Percentiles rank a stretch among this genome's conserved stretches.
Conservation (phyloP, 2,329 filamentous ascomycete species). For the Teratosphaeria pseudoeucalypti region DNA sequence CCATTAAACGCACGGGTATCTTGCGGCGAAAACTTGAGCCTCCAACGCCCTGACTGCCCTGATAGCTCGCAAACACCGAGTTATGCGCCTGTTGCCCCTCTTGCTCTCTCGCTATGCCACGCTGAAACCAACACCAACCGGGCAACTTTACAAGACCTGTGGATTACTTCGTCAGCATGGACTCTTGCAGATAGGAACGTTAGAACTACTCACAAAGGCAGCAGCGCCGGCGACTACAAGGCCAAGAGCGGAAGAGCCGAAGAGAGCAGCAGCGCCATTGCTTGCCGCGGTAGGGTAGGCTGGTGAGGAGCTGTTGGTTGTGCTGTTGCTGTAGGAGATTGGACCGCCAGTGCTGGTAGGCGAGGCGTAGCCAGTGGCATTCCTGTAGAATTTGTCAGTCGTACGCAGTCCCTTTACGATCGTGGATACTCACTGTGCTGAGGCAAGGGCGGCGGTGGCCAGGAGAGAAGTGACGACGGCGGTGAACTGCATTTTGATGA, state of each 20-base stretch:
- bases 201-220: neutral
- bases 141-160: neutral
- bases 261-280: neutral
- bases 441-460: neutral
- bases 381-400: neutral
- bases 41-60: neutral
- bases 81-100: neutral
- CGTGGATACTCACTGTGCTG: neutral
- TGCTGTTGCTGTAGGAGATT: neutral
- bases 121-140: neutral
- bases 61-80: neutral
- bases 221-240: neutral
- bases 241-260: neutral
- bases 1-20: neutral
- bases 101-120: neutral
- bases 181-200: neutral
- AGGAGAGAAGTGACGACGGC: neutral
- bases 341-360: neutral
- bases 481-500: neutral
- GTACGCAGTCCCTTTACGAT: neutral
- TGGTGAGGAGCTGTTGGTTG: neutral
- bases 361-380: neutral
- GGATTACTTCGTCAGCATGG: neutral
- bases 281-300: neutral
- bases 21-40: neutral